A percentile compares a stretch with the other conserved stretches of the same genome.
Conservation (phyloP, 2,329 filamentous ascomycete genomes). For the Arthrobotrys entomopaga region DNA sequence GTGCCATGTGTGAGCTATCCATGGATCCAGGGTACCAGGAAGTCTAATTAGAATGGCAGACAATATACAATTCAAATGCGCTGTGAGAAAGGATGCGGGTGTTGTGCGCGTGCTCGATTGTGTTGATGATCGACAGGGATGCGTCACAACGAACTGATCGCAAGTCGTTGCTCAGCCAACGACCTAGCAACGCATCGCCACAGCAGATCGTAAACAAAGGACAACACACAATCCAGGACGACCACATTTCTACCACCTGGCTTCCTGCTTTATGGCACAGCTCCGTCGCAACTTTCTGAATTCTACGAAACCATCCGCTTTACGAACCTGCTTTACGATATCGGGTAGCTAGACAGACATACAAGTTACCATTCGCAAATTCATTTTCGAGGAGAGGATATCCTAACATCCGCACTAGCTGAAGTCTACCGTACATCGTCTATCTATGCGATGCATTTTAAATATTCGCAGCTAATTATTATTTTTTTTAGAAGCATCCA, state of each 20-base stretch:
- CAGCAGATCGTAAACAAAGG: slow-evolving; percentile 37
- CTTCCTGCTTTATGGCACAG: not conserved
- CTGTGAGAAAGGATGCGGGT: not conserved
- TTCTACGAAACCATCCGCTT: not conserved
- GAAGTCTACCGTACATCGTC: no score
- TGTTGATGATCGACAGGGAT: slow-evolving; percentile 5
- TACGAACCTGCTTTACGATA: not conserved
- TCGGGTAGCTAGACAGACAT: not conserved
- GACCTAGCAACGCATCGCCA: slow-evolving; percentile 19
- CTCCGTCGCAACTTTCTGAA: slow-evolving; percentile 5
- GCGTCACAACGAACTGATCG: not conserved
- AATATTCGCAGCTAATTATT: not conserved
- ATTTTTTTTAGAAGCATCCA: not conserved
- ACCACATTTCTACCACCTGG: not conserved
- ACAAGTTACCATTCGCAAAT: no score
- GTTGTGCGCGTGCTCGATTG: not conserved
- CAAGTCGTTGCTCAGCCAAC: slow-evolving; percentile 45
- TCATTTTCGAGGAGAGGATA: no score
- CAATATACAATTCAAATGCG: no score
- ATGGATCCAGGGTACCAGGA: no score
- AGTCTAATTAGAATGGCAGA: no score
- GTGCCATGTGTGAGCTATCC: no score
- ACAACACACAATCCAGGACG: not conserved
- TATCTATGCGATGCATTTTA: no score
- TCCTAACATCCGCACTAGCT: no score